Percentiles rank a stretch among this genome's conserved stretches.
Evolutionary conservation across 2,329 filamentous ascomycete species (phyloP).

Genomic region (Neurospora sp.): DNA sequence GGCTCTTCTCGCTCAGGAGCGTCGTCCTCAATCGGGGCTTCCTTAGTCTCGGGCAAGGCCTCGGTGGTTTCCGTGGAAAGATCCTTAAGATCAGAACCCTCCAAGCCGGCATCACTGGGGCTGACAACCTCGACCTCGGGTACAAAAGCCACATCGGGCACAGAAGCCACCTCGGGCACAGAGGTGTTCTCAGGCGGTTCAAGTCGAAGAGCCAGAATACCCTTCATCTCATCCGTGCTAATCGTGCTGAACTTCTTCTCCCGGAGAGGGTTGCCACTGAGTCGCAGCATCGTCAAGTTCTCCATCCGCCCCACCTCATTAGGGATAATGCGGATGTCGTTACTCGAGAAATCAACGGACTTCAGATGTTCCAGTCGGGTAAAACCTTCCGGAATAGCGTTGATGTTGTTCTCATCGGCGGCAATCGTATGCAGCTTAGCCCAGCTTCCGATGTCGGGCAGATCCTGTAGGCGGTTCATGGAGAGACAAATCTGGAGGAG

Average conservation of each 20-base stretch:
- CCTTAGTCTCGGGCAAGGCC: neutral
- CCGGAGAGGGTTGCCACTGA: conserved; percentile 82
- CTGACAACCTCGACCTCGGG: conserved; percentile 6
- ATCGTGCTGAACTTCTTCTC: conserved; percentile 81
- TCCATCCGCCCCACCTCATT: conserved; percentile 74
- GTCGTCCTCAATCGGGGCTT: neutral
- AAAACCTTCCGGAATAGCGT: conserved; percentile 68
- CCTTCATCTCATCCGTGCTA: conserved; percentile 72
- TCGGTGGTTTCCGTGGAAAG: neutral
- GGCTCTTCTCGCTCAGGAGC: conserved; percentile 6
- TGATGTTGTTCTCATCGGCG: conserved; percentile 74
- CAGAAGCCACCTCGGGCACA: neutral
- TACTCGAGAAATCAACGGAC: conserved; percentile 75
- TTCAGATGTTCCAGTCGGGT: conserved; percentile 56
- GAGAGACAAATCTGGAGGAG: conserved; percentile 69
- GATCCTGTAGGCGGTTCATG: conserved; percentile 62
- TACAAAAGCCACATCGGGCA: neutral
- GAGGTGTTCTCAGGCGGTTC: conserved; percentile 38
- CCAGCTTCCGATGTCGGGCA: conserved; percentile 73
- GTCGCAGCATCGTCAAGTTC: conserved; percentile 59
- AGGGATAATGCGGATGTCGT: conserved; percentile 69
- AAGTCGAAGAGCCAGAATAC: conserved; percentile 56
- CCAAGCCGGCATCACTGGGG: neutral
- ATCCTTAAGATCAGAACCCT: neutral
- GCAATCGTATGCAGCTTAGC: conserved; percentile 60